These are phyloP conservation scores for Kwoniella sp. DNA, from an alignment of 768 basidiomycete genomes.

Conservation along the genomic window DNA sequence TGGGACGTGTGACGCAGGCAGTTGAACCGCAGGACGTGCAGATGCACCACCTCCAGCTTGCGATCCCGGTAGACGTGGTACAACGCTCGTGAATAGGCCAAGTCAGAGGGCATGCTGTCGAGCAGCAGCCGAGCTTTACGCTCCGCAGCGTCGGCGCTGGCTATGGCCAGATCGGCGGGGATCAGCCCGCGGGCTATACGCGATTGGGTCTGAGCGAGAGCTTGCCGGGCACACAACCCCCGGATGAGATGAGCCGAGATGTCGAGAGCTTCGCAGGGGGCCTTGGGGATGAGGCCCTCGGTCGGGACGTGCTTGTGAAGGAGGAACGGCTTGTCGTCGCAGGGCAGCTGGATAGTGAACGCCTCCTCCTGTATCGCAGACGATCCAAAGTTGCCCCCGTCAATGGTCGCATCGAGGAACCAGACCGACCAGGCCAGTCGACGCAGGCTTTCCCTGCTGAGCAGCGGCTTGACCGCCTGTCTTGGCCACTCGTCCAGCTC, in stretches of 20 bases:
- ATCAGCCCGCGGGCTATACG: slow-evolving; percentile 4
- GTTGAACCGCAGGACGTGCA: slow-evolving; percentile 10
- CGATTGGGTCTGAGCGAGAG: slow-evolving; percentile 3
- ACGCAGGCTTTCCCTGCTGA: slow-evolving; percentile 14
- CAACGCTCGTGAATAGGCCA: slow-evolving; percentile 1
- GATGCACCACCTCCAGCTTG: not conserved
- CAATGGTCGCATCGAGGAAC: slow-evolving; percentile 11
- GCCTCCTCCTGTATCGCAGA: slow-evolving; percentile 13
- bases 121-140: not conserved
- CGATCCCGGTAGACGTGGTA: slow-evolving; percentile 8
- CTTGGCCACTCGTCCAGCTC: slow-evolving; percentile 20
- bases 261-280: not conserved
- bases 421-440: slow-evolving; percentile 27
- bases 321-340: slow-evolving; percentile 16
- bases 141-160: not conserved
- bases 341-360: slow-evolving; percentile 22
- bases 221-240: slow-evolving; percentile 7
- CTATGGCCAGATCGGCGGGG: not conserved
- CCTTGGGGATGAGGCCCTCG: not conserved
- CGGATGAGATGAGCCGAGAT: slow-evolving; percentile 4
- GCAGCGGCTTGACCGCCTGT: slow-evolving; percentile 9
- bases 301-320: slow-evolving; percentile 4
- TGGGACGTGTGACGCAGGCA: slow-evolving; percentile 1
- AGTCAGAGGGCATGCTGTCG: not conserved
- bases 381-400: slow-evolving; percentile 15